phyloP scores from a whole-genome alignment of 306 rosid genomes.

The Cyamopsis tetragonoloba region DNA sequence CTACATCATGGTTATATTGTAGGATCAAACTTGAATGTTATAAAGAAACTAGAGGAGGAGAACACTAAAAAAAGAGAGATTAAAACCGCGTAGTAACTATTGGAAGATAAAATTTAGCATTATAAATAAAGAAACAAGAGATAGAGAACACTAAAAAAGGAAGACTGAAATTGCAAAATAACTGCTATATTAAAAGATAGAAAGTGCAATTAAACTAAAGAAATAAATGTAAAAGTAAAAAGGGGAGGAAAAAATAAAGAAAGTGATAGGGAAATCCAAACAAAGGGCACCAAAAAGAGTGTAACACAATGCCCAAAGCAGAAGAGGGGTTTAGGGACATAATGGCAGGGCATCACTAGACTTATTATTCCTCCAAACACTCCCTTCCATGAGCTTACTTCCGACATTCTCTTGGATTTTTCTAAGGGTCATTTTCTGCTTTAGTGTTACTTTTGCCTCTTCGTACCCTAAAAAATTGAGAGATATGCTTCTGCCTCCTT shows the following conservation, averaged over 20 bases:
- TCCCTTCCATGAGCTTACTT: slow-evolving; percentile 76
- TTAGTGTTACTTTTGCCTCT: slow-evolving; percentile 44
- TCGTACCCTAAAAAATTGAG: slow-evolving; percentile 30
- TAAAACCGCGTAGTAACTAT: too few relatives aligned
- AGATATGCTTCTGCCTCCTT: slow-evolving; percentile 33
- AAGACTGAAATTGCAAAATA: too few relatives aligned
- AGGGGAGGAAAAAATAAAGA: background rate
- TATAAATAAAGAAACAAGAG: too few relatives aligned
- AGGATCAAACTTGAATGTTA: too few relatives aligned
- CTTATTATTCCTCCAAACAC: slow-evolving; percentile 80
- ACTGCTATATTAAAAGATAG: too few relatives aligned
- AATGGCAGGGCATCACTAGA: slow-evolving; percentile 51
- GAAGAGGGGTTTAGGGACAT: slow-evolving; percentile 38
- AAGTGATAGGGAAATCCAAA: slow-evolving; percentile 1
- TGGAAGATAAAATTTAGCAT: too few relatives aligned
- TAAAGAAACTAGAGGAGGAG: too few relatives aligned
- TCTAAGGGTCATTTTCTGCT: slow-evolving; percentile 43
- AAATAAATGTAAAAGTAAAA: slow-evolving; percentile 10
- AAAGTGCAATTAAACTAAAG: too few relatives aligned
- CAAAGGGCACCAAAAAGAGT: slow-evolving; percentile 32
- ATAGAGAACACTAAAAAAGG: too few relatives aligned
- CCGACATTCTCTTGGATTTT: slow-evolving; percentile 73
- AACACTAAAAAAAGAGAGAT: too few relatives aligned
- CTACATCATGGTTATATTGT: too few relatives aligned
- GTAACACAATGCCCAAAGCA: slow-evolving; percentile 38